Percentiles rank a stretch among this genome's conserved stretches.
Evolutionary conservation across 768 basidiomycete species (phyloP).

Genomic region (Boletus rubropictus): DNA sequence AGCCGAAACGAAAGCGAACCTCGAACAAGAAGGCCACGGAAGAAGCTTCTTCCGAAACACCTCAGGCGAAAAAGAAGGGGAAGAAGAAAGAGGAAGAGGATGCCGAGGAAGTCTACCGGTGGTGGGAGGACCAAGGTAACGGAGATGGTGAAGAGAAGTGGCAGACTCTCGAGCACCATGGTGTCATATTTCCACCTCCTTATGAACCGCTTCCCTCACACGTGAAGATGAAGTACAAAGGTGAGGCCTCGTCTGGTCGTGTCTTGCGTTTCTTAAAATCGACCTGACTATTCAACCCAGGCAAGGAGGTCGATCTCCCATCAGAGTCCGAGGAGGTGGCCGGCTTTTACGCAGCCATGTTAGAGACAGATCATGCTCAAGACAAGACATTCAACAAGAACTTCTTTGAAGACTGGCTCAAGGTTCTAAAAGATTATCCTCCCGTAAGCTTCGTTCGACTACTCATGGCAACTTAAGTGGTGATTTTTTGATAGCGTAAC

Average conservation of each 20-base stretch:
- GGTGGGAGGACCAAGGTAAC: constrained; percentile 80
- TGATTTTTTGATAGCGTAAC: constrained; percentile 45
- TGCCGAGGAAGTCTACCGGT: constrained; percentile 66
- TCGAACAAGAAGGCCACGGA: constrained; percentile 51
- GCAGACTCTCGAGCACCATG: constrained; percentile 91
- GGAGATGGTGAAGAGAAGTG: constrained; percentile 82
- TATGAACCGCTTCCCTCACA: constrained; percentile 78
- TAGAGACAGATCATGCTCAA: constrained; percentile 89
- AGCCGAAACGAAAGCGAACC: constrained; percentile 42
- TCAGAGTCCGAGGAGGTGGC: constrained; percentile 93
- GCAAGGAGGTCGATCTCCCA: constrained; percentile 71
- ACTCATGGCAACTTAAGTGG: constrained; percentile 2
- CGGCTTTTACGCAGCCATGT: constrained; percentile 87
- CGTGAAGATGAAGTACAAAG: constrained; percentile 94
- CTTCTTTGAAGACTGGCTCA: constrained; percentile 89
- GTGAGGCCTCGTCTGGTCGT: constrained; percentile 43
- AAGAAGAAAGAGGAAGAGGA: constrained; percentile 55
- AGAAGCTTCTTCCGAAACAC: constrained; percentile 39
- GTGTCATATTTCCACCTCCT: constrained; percentile 92
- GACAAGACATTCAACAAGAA: constrained; percentile 88
- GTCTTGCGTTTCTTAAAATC: constrained; percentile 6
- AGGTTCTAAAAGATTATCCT: constrained; percentile 71
- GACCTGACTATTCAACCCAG: constrained; percentile 38
- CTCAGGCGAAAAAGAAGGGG: constrained; percentile 50
- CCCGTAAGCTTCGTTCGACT: constrained; percentile 52